Evolutionary conservation across 2,329 filamentous ascomycete genomes (phyloP), one percentile per base, ranked within the genome.

Genomic region (Aurifilum marmelostoma): DNA sequence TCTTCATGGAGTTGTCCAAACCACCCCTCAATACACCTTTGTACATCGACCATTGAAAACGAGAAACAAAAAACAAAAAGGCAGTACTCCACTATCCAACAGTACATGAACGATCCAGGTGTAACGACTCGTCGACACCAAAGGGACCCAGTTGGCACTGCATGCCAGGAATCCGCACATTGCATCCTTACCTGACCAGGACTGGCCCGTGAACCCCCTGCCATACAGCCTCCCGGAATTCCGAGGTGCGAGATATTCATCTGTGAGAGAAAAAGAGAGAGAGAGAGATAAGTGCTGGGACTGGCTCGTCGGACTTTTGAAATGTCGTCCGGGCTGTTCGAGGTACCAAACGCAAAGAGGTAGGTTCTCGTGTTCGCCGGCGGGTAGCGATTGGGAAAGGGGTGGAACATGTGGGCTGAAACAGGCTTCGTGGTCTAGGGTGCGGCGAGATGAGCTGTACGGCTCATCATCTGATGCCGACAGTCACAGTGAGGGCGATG

Each of bases 391-490:
- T 47, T 9, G 43, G 18, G 16, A 21, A 8, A 7, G 12, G 16
- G 24, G 11, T 16, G 14, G 21, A 54, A 21, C 34, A 41, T 64
- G 43, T 47, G 24, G 16, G 37, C 69, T 70, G 24, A 68, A 41
- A 7, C 18, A 21, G 18, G 18, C 7, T 24, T n/a, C 29, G 12
- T 9, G 5, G 16, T 43, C 39, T 39, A 88, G 87, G 71, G 83
- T 89, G 66, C 83, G 87, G 39, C 82, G 88, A 67, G 81, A 85
- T 72, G 86, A 89, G 52, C 77, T 89, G 27, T 80, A 81, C 68
- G 78, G 76, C 61, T 81, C 81, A 14, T 77, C 72, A 9, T 78
- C 78, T 3, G 77, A 79, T 8, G 71, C 70, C 37, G 73, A 74
- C 24, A 75, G 74, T 61, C 74, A 71, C 66, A 68, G 63, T 6